Percentiles rank a stretch among this genome's conserved stretches.
Evolutionary conservation across 2,329 filamentous ascomycete species (phyloP).

Genomic region (Botrytis tulipae): DNA sequence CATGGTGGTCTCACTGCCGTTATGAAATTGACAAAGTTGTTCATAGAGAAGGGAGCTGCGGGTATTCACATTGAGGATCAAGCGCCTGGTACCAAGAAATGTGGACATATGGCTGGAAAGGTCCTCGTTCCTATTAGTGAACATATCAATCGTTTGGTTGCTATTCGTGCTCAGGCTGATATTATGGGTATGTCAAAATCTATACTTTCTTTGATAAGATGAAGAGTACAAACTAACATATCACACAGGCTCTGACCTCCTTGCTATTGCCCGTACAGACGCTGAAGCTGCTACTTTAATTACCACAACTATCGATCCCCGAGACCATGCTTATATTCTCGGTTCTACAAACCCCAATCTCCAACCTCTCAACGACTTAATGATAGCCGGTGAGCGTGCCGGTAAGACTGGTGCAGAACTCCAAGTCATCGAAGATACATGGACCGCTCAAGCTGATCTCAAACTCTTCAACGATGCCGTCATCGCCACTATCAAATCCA

Average conservation of each 20-base stretch:
- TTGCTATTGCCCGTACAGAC: constrained; percentile 91
- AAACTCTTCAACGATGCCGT: constrained; percentile 92
- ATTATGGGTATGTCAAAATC: constrained; percentile 72
- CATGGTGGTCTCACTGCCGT: constrained; percentile 97
- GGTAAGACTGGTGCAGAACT: constrained; percentile 80
- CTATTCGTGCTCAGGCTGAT: constrained; percentile 95
- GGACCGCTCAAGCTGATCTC: constrained; percentile 74
- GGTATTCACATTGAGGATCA: constrained; percentile 99
- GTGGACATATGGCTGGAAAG: constrained; percentile 98
- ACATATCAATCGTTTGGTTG: constrained; percentile 96
- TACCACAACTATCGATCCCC: constrained; percentile 91
- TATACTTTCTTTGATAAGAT: not conserved
- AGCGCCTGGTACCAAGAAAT: constrained; percentile 98
- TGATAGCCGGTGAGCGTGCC: constrained; percentile 77
- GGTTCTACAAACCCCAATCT: constrained; percentile 84
- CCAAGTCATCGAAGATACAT: constrained; percentile 88
- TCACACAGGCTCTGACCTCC: constrained; percentile 67
- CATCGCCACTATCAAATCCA: constrained; percentile 71
- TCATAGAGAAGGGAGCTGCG: constrained; percentile 92
- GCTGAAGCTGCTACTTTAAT: constrained; percentile 97
- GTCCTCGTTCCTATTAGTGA: constrained; percentile 95
- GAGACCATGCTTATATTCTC: constrained; percentile 91
- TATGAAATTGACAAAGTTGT: constrained; percentile 99
- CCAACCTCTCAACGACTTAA: constrained; percentile 83
- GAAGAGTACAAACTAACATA: not conserved